Percentiles rank a stretch among this genome's conserved stretches.
phyloP scores from a whole-genome alignment of 2,329 filamentous ascomycete genomes.

The Alternaria novae-zelandiae region DNA sequence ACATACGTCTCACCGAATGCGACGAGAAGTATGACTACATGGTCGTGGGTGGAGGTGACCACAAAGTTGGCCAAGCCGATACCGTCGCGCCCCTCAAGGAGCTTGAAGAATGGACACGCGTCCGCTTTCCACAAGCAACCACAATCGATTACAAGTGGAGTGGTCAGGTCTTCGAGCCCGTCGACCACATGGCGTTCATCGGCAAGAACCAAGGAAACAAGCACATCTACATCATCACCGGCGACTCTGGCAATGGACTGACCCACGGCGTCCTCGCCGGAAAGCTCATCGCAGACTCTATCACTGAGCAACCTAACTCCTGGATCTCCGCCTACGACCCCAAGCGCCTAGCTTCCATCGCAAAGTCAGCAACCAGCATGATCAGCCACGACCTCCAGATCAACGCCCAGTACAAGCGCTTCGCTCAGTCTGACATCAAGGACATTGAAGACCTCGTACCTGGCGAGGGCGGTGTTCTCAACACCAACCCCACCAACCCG shows the following conservation, averaged over 20 bases:
- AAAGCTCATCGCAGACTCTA: slow-evolving; percentile 61
- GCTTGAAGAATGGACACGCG: slow-evolving; percentile 60
- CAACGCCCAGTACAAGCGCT: slow-evolving; percentile 64
- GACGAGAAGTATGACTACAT: slow-evolving; percentile 63
- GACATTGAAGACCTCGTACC: slow-evolving; percentile 63
- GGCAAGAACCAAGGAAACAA: slow-evolving; percentile 61
- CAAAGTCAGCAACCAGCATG: slow-evolving; percentile 55
- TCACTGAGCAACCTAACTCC: slow-evolving; percentile 56
- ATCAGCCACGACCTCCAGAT: slow-evolving; percentile 61
- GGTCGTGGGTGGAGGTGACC: slow-evolving; percentile 63
- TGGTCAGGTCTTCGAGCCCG: slow-evolving; percentile 63
- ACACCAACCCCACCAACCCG: slow-evolving; percentile 55
- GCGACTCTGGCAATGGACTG: slow-evolving; percentile 64
- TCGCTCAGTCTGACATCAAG: slow-evolving; percentile 59
- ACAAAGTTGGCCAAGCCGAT: slow-evolving; percentile 63
- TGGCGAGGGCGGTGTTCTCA: slow-evolving; percentile 61
- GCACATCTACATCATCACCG: slow-evolving; percentile 62
- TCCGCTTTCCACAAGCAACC: slow-evolving; percentile 59
- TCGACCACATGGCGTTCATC: slow-evolving; percentile 63
- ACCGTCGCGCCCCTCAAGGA: slow-evolving; percentile 56
- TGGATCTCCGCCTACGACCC: slow-evolving; percentile 61
- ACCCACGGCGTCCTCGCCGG: slow-evolving; percentile 63
- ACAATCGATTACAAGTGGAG: slow-evolving; percentile 63
- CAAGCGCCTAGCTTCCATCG: slow-evolving; percentile 54
- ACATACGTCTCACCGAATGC: slow-evolving; percentile 60